phyloP scores from a whole-genome alignment of 139 green algal genomes.

The Ulvella scutata region DNA sequence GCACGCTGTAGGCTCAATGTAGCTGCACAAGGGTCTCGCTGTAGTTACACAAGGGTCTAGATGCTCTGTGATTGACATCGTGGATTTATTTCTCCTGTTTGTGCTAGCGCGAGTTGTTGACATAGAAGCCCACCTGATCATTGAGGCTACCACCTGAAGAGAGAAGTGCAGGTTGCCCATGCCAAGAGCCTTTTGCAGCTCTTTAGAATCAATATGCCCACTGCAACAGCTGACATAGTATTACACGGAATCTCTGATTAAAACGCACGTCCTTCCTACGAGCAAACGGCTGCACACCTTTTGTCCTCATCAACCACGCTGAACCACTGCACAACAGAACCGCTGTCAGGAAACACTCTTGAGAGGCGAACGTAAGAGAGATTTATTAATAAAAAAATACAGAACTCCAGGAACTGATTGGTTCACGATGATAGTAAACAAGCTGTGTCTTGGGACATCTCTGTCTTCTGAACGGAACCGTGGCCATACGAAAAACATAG shows the following conservation, averaged over 20 bases:
- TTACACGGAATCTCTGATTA: no score
- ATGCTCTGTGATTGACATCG: neutral
- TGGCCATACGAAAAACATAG: no score
- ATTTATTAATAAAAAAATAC: no score
- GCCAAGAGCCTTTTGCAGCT: constrained; percentile 23
- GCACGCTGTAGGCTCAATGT: no score
- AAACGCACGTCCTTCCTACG: no score
- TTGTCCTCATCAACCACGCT: neutral
- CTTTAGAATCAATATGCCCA: constrained; percentile 7
- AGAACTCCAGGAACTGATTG: no score
- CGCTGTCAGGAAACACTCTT: neutral
- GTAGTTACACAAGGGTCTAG: neutral
- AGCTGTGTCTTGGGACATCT: no score
- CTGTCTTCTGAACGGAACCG: no score
- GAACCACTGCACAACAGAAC: neutral
- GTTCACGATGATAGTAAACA: no score
- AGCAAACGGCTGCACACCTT: no score
- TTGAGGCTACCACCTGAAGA: constrained; percentile 11
- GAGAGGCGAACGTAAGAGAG: no score
- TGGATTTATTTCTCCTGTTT: neutral
- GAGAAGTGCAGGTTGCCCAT: constrained; percentile 23
- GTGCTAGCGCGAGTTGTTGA: neutral
- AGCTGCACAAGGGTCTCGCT: no score
- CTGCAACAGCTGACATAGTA: constrained; percentile 15
- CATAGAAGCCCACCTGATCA: constrained; percentile 31